Base-by-base conservation (phyloP, 2,329 filamentous ascomycete genomes). In the Aspergillus sp. region DNA sequence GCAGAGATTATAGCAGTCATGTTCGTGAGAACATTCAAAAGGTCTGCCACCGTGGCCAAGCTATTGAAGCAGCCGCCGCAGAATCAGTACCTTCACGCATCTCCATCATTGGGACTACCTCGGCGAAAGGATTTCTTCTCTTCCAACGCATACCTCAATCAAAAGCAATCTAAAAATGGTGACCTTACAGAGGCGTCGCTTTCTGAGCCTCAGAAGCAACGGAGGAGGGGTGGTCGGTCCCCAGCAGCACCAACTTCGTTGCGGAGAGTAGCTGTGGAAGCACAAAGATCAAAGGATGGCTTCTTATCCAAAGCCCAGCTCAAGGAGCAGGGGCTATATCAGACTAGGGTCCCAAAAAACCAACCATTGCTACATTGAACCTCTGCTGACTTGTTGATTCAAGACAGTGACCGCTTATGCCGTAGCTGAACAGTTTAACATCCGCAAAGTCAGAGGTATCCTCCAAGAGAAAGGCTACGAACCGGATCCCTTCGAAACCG, bases 211-310 rank as follows among this genome's bases (percentile, higher is more conserved):
- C 61, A 62, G 36, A 63, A 65, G 12, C 59, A 69, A 54, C 74
- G 72, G 57, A 72, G 74, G 44, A 77, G 78, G 50, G 62, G 66
- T 6, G 58, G 64, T n/a, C 67, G 77, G 48, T 69, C 70, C 26
- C 71, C 77, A 4, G 72, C 75, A 26, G 71, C 80, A 36, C 86
- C 89, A 53, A 86, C 84, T 49, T 93, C 88, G 2, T 73, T 96
- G 29, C 82, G 91, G 43, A 80, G 90, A 46, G 89, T 95, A 9
- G 89, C 90, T 29, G 86, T 89, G 12, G 89, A 93, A 57, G 90
- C 90, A 12, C 89, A 95, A 68, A 72, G 69, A 52, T 79, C 71
- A 46, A 75, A 70, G 52, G 72, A 74, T 55, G 72, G 72, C 1
- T 70, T 79, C 51, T 67, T 82, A 49, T 56, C 66, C 40, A 74